Base-by-base conservation (phyloP, 345 rosid genomes). In the Bruguiera gymnorhiza region DNA sequence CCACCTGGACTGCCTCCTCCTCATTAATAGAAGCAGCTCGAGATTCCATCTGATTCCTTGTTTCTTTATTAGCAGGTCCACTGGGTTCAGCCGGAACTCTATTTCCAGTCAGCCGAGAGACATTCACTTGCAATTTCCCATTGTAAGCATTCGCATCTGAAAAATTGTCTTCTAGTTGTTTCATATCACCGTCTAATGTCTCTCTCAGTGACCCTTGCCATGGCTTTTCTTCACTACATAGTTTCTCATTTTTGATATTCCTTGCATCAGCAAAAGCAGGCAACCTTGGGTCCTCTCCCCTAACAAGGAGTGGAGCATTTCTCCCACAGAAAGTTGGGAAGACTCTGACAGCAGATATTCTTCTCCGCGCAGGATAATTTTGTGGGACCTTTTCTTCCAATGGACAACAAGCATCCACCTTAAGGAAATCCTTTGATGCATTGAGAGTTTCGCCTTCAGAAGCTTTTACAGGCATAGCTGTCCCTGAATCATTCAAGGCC, bases 301-400 rank as follows among this genome's bases (percentile, higher is more conserved):
- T 66, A 16, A 24, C 11, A 69, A 58, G 51, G 60, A 23, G 15
- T 7, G 65, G 65, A 78, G 86, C 77, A 46, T 79, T 86, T 70
- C 79, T 71, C 73, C 90, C 87, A 63, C 83, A 83, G 31, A 60
- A 57, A 13, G 82, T 83, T 70, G 96, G 87, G 68, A 84, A 91
- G 69, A 79, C 81, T 74, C 91, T 80, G n/a, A 78, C 63, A 51
- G 85, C 86, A 1, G 79, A 70, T 66, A 83, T 71, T 51, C 63
- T 81, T 83, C 87, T 84, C 65, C 82, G 78, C 5, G 83, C 77
- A 37, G 80, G 84, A 72, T 82, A 83, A 21, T 70, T 83, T 67
- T 46, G 29, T 16, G 32, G 61, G 59, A 51, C 23, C 27, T 59
- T 3, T n/a, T 73, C 53, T 62, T 75, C 68, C 43, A 68, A 34